Evolutionary conservation across 768 basidiomycete species (phyloP).

Genomic region (Trametes coccinea): DNA sequence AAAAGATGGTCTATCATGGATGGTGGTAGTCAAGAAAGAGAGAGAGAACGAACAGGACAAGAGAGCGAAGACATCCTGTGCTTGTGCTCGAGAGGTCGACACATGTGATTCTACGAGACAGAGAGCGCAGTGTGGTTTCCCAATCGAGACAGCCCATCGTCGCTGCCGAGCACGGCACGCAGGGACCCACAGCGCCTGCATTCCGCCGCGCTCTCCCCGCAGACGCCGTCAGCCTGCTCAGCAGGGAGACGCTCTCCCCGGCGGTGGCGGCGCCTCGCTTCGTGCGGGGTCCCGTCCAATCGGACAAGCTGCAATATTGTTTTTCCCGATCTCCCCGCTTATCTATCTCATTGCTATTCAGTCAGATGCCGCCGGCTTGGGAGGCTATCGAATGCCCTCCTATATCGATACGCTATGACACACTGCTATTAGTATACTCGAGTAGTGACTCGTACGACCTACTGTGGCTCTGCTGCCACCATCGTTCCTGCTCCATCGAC

Average conservation of each 20-base stretch:
- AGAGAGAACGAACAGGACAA: neutral
- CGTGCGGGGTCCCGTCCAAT: constrained; percentile 2
- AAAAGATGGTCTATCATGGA: constrained; percentile 92
- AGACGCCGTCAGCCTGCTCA: neutral
- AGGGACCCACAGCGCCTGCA: constrained; percentile 14
- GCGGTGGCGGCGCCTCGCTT: constrained; percentile 6
- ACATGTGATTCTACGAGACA: constrained; percentile 18
- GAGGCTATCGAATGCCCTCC: neutral
- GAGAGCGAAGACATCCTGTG: constrained; percentile 1
- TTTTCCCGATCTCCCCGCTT: constrained; percentile 9
- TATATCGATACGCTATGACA: neutral
- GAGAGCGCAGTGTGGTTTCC: constrained; percentile 9
- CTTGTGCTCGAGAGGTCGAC: constrained; percentile 28
- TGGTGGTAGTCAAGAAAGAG: constrained; percentile 15
- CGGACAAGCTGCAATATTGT: neutral
- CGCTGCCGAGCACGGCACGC: constrained; percentile 3
- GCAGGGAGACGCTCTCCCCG: neutral
- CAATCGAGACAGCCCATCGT: constrained; percentile 3
- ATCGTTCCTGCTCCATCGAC: neutral
- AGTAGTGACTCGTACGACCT: constrained; percentile 7
- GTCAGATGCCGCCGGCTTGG: neutral
- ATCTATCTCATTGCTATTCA: constrained; percentile 4
- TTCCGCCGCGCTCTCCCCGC: neutral
- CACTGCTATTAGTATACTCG: neutral
- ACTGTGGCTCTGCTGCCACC: neutral